Evolutionary conservation across 2,329 filamentous ascomycete species (phyloP).

Genomic region (Furcasterigmium furcatum): DNA sequence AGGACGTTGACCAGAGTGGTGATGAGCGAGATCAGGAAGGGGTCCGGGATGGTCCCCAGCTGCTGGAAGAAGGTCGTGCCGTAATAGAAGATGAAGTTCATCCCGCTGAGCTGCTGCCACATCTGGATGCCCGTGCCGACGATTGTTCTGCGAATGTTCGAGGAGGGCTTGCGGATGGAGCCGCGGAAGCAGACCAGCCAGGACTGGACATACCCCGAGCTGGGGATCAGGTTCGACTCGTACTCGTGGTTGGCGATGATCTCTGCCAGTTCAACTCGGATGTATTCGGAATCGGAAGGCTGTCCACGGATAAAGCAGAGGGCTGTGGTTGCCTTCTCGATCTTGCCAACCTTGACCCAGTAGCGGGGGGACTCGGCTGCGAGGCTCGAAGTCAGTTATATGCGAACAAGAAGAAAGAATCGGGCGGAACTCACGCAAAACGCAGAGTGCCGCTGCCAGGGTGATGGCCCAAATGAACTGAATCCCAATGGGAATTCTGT

Average conservation of each 20-base stretch:
- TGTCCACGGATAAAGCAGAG: slow-evolving; percentile 73
- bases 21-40: slow-evolving; percentile 80
- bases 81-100: slow-evolving; percentile 93
- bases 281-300: slow-evolving; percentile 66
- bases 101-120: slow-evolving; percentile 81
- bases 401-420: no score
- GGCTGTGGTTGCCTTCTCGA: slow-evolving; percentile 59
- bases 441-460: slow-evolving; percentile 68
- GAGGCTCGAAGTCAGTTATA: no score
- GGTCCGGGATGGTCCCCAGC: slow-evolving; percentile 70
- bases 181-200: slow-evolving; percentile 70
- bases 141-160: slow-evolving; percentile 68
- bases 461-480: slow-evolving; percentile 81
- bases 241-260: slow-evolving; percentile 89
- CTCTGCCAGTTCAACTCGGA: slow-evolving; percentile 77
- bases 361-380: slow-evolving; percentile 85
- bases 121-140: slow-evolving; percentile 73
- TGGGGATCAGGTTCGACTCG: slow-evolving; percentile 67
- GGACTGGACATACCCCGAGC: slow-evolving; percentile 59
- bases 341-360: slow-evolving; percentile 74
- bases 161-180: slow-evolving; percentile 58
- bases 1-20: slow-evolving; percentile 85
- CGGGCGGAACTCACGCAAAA: no score
- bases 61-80: slow-evolving; percentile 81
- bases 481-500: slow-evolving; percentile 77